Conservation (phyloP, 441 rosid species). For the Heliophila coronopifolia region DNA sequence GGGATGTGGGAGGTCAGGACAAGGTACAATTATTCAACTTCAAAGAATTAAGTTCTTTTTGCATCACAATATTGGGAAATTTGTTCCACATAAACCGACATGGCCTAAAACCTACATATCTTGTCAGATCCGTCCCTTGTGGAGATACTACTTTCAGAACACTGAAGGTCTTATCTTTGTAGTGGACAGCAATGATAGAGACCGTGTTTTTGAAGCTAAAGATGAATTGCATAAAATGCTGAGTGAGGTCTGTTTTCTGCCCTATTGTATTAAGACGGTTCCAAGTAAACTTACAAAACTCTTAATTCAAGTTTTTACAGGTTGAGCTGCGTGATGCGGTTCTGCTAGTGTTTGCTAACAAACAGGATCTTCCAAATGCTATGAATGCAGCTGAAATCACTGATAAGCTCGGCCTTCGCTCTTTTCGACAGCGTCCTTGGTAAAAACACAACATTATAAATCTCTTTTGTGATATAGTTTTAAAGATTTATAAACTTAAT, state of each 20-base stretch:
- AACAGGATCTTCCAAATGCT: slow-evolving; percentile 70
- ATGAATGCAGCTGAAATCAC: slow-evolving; percentile 64
- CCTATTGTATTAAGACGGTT: background rate
- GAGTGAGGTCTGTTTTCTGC: slow-evolving; percentile 30
- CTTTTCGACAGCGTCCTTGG: slow-evolving; percentile 55
- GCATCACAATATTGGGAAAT: too few species aligned
- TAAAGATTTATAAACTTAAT: background rate
- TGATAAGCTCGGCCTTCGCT: slow-evolving; percentile 58
- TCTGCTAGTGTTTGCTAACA: slow-evolving; percentile 63
- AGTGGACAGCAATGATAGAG: slow-evolving; percentile 71
- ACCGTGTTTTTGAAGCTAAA: slow-evolving; percentile 64
- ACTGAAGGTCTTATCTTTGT: slow-evolving; percentile 66
- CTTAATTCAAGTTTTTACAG: slow-evolving; percentile 24
- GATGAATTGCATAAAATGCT: slow-evolving; percentile 66
- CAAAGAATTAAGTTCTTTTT: too few species aligned
- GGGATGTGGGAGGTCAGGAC: slow-evolving; percentile 39
- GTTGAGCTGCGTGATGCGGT: slow-evolving; percentile 64
- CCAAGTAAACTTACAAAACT: background rate
- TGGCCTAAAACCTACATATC: background rate
- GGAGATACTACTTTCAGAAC: slow-evolving; percentile 48
- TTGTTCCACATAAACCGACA: background rate
- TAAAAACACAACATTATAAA: background rate
- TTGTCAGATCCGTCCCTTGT: slow-evolving; percentile 31
- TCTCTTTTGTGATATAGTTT: background rate
- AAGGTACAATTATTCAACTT: too few species aligned